Evolutionary conservation across 768 basidiomycete species (phyloP), one percentile per base, ranked within the genome.

Genomic region (Amanita jacksonii): DNA sequence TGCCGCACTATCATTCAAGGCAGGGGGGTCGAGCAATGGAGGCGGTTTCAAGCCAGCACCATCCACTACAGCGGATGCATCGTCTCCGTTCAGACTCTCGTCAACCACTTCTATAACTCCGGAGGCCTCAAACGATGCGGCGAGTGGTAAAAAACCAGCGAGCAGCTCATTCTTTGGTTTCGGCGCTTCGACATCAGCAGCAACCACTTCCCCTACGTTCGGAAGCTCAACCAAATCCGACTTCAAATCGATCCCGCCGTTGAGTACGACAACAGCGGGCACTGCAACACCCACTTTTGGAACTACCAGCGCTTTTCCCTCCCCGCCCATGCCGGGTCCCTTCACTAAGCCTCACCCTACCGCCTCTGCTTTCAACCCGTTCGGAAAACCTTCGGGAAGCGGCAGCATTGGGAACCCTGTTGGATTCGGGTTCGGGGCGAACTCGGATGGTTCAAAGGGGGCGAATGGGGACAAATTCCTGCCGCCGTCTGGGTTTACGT

Each of bases 321-420:
- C 22, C 8, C 31, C 35, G 16, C 51, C 58, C 18, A 47, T 40
- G 27, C 45, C 49, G 25, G 43, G 19, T 45, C 36, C 43, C 5
- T 39, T 49, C 10, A 27, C 25, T 4, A 52, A 52, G 35, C 30
- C 51, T 8, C 9, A 48, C 23, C 23, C 59, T 1, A 60, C 60
- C 38, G 54, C 55, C 23, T 13, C 43, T 22, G 56, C 53, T 1
- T 65, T 66, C 38, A 59, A 57, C n/a, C 54, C 56, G 3, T 64
- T 65, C 37, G 58, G 58, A 19, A 64, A 60, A 35, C 50, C 57
- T 15, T 30, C 28, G 10, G 44, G 44, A 51, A 57, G 47, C 10
- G 76, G 76, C 42, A 76, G 68, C 51, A 67, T 80, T 15, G 77
- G 80, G 1, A 80, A 78, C 53, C 74, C 79, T 6, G 75, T 80